These are phyloP conservation scores for Epicoccum sorghinum DNA, from an alignment of 2,329 filamentous ascomycete species.

Conservation along the genomic window DNA sequence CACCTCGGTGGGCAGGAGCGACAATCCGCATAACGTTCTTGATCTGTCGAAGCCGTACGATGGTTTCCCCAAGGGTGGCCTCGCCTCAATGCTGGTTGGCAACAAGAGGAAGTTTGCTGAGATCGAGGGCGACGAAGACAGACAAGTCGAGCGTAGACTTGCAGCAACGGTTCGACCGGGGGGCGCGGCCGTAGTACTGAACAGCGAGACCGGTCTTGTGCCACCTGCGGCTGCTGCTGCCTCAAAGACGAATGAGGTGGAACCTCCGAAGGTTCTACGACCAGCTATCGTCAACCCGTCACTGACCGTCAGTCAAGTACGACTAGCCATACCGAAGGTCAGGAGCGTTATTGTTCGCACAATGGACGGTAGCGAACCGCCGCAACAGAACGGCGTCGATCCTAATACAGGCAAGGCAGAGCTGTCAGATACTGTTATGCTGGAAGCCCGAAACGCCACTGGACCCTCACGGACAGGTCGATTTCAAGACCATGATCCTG, in stretches of 20 bases:
- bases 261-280: slow-evolving; percentile 79
- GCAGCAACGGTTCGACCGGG: slow-evolving; percentile 67
- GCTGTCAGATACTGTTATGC: slow-evolving; percentile 70
- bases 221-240: slow-evolving; percentile 67
- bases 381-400: slow-evolving; percentile 52
- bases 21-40: slow-evolving; percentile 79
- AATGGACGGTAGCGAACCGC: slow-evolving; percentile 68
- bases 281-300: slow-evolving; percentile 86
- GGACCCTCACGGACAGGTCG: slow-evolving; percentile 65
- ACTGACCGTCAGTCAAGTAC: slow-evolving; percentile 79
- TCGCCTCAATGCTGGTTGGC: slow-evolving; percentile 83
- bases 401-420: slow-evolving; percentile 51
- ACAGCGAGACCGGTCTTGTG: slow-evolving; percentile 78
- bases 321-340: slow-evolving; percentile 86
- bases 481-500: slow-evolving; percentile 74
- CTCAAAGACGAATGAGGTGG: slow-evolving; percentile 34
- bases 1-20: slow-evolving; percentile 66
- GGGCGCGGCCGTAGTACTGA: slow-evolving; percentile 75
- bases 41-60: slow-evolving; percentile 95
- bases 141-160: slow-evolving; percentile 64
- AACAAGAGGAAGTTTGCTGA: slow-evolving; percentile 86
- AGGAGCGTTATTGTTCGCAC: slow-evolving; percentile 82
- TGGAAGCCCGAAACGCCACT: slow-evolving; percentile 87
- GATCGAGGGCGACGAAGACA: slow-evolving; percentile 77
- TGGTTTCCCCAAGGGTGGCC: slow-evolving; percentile 85